These are phyloP conservation scores for Juncus inflexus DNA, from an alignment of 176 grass and related monocot genomes.

Conservation along the genomic window DNA sequence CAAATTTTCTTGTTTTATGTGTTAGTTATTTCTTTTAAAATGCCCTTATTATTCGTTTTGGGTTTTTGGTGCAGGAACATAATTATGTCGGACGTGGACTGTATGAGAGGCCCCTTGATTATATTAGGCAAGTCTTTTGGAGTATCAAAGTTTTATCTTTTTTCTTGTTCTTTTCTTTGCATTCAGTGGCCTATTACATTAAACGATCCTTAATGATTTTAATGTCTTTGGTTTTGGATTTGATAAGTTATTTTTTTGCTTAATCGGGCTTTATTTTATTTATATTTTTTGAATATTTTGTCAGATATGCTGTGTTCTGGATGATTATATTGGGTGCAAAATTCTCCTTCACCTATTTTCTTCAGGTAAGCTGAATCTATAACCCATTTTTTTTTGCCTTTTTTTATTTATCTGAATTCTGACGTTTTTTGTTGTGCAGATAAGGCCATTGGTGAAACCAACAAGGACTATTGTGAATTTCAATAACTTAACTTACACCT, in stretches of 20 bases:
- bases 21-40: background rate
- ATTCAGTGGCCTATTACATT: too few species aligned
- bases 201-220: too few species aligned
- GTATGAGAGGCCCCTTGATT: slow-evolving; percentile 74
- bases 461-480: slow-evolving; percentile 69
- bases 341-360: slow-evolving; percentile 91
- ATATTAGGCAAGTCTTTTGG: slow-evolving; percentile 37
- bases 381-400: too few species aligned
- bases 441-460: slow-evolving; percentile 72
- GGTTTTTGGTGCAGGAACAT: slow-evolving; percentile 41
- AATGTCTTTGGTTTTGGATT: too few species aligned
- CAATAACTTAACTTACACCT: slow-evolving; percentile 61
- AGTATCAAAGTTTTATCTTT: slow-evolving; percentile 21
- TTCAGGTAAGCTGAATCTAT: slow-evolving; percentile 56
- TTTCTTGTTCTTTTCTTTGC: background rate
- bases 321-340: slow-evolving; percentile 72
- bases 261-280: slow-evolving; percentile 15
- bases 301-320: slow-evolving; percentile 93
- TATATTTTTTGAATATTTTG: background rate
- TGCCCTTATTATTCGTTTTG: background rate
- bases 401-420: too few species aligned
- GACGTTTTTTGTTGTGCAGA: slow-evolving; percentile 36
- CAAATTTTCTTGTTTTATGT: background rate
- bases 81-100: slow-evolving; percentile 88
- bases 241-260: too few species aligned